Evolutionary conservation across 78 protist species (phyloP).

Genomic region (Tieghemostelium lacteum): DNA sequence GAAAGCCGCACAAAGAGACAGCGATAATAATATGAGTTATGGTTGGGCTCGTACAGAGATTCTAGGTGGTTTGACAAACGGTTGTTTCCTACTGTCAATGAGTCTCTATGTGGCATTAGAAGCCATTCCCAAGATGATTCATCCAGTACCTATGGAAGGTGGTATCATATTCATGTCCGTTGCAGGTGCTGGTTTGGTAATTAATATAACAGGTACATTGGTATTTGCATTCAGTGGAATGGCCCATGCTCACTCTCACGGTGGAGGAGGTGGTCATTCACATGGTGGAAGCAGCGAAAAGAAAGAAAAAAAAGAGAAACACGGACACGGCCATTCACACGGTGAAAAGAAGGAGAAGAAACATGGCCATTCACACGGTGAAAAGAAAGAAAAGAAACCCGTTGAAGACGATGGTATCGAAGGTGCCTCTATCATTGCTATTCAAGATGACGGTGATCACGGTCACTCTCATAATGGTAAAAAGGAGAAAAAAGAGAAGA

Average conservation of each 20-base stretch:
- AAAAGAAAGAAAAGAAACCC: conserved; percentile 48
- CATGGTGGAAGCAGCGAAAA: conserved; percentile 20
- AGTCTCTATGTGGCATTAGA: conserved; percentile 84
- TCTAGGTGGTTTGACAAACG: conserved; percentile 94
- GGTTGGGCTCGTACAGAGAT: conserved; percentile 93
- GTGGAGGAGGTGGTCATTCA: conserved; percentile 75
- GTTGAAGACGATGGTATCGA: conserved; percentile 16
- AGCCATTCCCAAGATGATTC: conserved; percentile 83
- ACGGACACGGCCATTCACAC: conserved; percentile 56
- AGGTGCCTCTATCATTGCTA: background rate
- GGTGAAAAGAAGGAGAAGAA: conserved; percentile 13
- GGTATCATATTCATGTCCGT: conserved; percentile 78
- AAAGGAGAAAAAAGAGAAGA: conserved; percentile 6
- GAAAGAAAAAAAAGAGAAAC: conserved; percentile 43
- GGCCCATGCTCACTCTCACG: conserved; percentile 82
- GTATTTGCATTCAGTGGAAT: conserved; percentile 79
- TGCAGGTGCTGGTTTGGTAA: conserved; percentile 86
- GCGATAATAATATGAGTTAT: conserved; percentile 74
- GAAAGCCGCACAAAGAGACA: conserved; percentile 53
- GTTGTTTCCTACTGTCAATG: conserved; percentile 86
- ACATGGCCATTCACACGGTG: conserved; percentile 49
- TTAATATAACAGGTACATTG: conserved; percentile 83
- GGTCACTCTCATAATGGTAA: conserved; percentile 64
- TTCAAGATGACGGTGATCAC: conserved; percentile 24
- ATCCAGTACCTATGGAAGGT: conserved; percentile 40